Conservation (phyloP, 2,329 filamentous ascomycete species). For the Fusarium sp. region DNA sequence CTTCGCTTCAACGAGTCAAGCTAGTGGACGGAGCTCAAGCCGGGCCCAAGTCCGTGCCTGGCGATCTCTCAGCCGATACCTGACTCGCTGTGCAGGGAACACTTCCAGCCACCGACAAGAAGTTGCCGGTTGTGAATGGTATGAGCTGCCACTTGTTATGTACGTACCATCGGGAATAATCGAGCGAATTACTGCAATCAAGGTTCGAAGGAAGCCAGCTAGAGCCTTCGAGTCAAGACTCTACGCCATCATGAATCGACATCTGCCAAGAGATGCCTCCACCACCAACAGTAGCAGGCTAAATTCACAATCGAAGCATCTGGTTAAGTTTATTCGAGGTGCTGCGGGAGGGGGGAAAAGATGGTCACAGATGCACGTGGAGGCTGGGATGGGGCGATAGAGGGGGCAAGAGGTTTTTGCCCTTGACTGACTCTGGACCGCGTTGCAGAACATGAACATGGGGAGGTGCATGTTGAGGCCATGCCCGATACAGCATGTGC, state of each 20-base stretch:
- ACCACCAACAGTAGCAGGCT: slow-evolving; percentile 20
- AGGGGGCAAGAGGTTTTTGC: slow-evolving; percentile 3
- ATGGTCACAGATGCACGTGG: slow-evolving; percentile 28
- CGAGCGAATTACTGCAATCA: neutral
- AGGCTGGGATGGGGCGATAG: slow-evolving; percentile 42
- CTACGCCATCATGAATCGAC: slow-evolving; percentile 2
- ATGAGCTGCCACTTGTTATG: neutral
- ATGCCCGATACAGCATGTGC: slow-evolving; percentile 45
- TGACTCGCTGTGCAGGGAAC: slow-evolving; percentile 40
- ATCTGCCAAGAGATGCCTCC: slow-evolving; percentile 9
- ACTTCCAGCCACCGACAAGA: slow-evolving; percentile 19
- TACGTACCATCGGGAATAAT: neutral
- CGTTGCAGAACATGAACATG: slow-evolving; percentile 27
- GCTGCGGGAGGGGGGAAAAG: slow-evolving; percentile 7
- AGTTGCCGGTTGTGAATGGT: neutral
- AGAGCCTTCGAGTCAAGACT: slow-evolving; percentile 20
- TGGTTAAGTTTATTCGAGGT: too few species aligned
- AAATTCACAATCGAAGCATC: neutral
- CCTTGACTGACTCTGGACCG: slow-evolving; percentile 27
- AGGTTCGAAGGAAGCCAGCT: slow-evolving; percentile 1
- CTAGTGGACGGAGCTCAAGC: slow-evolving; percentile 27
- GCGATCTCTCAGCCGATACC: slow-evolving; percentile 42
- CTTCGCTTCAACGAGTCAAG: slow-evolving; percentile 19
- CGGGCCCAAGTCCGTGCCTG: slow-evolving; percentile 46
- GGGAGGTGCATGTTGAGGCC: slow-evolving; percentile 28